Percentiles rank a stretch among this genome's conserved stretches.
These are phyloP conservation scores for Pseudopyricularia javanii DNA, from an alignment of 2,329 filamentous ascomycete species.

Conservation along the genomic window DNA sequence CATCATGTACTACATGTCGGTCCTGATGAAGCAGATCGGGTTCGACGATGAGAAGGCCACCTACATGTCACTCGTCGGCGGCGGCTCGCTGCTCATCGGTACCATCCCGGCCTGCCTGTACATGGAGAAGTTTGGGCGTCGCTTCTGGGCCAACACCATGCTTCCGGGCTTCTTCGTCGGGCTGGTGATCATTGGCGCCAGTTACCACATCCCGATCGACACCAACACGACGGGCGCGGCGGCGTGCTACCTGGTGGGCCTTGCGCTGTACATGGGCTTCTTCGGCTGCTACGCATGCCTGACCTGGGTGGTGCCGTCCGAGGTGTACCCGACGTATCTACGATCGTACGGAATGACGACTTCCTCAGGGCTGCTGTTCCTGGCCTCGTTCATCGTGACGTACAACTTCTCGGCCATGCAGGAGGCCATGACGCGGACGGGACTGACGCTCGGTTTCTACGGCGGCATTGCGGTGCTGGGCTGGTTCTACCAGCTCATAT, in stretches of 20 bases:
- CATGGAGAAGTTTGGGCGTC: conserved; percentile 61
- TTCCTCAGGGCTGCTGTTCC: conserved; percentile 55
- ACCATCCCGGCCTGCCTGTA: conserved; percentile 56
- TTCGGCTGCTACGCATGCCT: conserved; percentile 54
- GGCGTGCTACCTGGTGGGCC: conserved; percentile 54
- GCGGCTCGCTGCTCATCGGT: conserved; percentile 52
- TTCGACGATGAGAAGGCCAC: conserved; percentile 50
- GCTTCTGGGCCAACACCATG: conserved; percentile 65
- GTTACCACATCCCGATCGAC: conserved; percentile 41
- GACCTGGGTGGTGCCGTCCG: conserved; percentile 55
- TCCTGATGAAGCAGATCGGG: conserved; percentile 52
- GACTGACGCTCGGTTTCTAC: conserved; percentile 59
- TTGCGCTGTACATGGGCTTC: conserved; percentile 57
- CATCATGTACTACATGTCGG: conserved; percentile 61
- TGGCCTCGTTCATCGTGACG: conserved; percentile 59
- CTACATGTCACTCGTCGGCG: conserved; percentile 66
- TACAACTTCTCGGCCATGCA: conserved; percentile 67
- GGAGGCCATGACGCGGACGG: conserved; percentile 51
- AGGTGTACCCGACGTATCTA: conserved; percentile 63
- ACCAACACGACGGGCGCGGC: conserved; percentile 34
- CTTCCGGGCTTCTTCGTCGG: conserved; percentile 61
- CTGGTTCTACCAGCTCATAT: conserved; percentile 60
- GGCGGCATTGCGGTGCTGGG: conserved; percentile 60
- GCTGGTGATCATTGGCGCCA: conserved; percentile 51
- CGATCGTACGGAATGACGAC: conserved; percentile 64